These are phyloP conservation scores for Venturia pyrina DNA, from an alignment of 2,329 filamentous ascomycete genomes.

Conservation along the genomic window DNA sequence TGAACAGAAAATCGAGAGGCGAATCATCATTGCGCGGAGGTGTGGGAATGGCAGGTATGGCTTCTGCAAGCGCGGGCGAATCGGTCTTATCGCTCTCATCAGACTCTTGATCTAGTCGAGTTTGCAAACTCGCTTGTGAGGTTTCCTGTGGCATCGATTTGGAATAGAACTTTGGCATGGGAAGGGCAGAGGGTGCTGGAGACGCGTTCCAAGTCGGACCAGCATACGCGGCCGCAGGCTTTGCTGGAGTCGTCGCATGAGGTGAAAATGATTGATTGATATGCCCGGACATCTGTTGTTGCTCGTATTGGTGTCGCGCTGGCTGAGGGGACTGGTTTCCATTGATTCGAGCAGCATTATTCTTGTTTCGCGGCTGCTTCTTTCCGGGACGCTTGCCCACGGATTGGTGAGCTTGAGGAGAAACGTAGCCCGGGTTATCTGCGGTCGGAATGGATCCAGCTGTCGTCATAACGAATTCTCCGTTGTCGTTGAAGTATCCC, in stretches of 20 bases:
- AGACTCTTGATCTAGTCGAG: slow-evolving; percentile 35
- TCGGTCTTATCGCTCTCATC: slow-evolving; percentile 33
- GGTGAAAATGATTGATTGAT: not conserved
- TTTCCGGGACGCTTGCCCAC: not conserved
- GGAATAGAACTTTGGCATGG: slow-evolving; percentile 79
- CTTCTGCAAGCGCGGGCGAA: slow-evolving; percentile 39
- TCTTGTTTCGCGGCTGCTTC: slow-evolving; percentile 5
- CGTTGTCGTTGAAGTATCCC: slow-evolving; percentile 10
- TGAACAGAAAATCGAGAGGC: slow-evolving; percentile 83
- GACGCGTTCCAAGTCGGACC: slow-evolving; percentile 93
- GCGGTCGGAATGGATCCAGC: too few species aligned
- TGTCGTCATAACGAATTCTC: not conserved
- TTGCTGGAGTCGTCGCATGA: slow-evolving; percentile 13
- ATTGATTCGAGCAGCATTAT: not conserved
- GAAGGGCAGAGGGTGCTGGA: slow-evolving; percentile 79
- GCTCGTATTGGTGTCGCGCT: not conserved
- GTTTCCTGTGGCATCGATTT: slow-evolving; percentile 62
- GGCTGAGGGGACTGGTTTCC: not conserved
- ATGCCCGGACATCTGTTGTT: not conserved
- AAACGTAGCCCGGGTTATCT: not conserved
- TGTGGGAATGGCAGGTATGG: slow-evolving; percentile 21
- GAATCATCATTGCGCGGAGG: slow-evolving; percentile 42
- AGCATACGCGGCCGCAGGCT: slow-evolving; percentile 49
- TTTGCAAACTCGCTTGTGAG: slow-evolving; percentile 31
- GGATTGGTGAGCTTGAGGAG: not conserved